phyloP scores from a whole-genome alignment of 768 basidiomycete species.

The Collybia sp. region DNA sequence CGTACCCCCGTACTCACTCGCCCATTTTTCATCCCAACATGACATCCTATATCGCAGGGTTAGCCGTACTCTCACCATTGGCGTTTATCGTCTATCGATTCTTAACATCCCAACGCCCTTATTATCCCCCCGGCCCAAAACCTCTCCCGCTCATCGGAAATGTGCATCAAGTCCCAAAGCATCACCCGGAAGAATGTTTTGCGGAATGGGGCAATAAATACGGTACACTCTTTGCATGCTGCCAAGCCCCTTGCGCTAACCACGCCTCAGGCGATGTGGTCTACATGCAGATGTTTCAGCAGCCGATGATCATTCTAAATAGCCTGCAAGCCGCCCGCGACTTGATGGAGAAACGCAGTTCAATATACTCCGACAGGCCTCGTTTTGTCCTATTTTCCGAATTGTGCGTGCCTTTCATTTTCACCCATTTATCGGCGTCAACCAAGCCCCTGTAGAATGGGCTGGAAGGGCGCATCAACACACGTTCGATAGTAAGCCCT shows the following conservation, averaged over 20 bases:
- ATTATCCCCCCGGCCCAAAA: slow-evolving; percentile 43
- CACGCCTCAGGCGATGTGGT: slow-evolving; percentile 35
- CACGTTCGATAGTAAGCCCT: slow-evolving; percentile 40
- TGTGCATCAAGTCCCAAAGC: slow-evolving; percentile 34
- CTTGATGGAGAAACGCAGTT: slow-evolving; percentile 47
- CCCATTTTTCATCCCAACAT: too few species aligned
- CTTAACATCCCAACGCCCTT: slow-evolving; percentile 16
- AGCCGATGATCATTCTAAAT: slow-evolving; percentile 47
- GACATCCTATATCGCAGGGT: too few species aligned
- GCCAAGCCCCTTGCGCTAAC: not conserved
- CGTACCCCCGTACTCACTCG: too few species aligned
- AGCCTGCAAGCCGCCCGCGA: slow-evolving; percentile 37
- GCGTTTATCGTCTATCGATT: slow-evolving; percentile 14
- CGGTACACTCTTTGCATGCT: slow-evolving; percentile 25
- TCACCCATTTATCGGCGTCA: not conserved
- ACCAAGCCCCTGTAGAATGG: slow-evolving; percentile 31
- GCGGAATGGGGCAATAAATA: slow-evolving; percentile 35
- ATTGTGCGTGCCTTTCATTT: slow-evolving; percentile 27
- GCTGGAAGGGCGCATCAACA: slow-evolving; percentile 42
- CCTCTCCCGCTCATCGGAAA: slow-evolving; percentile 45
- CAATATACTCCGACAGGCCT: slow-evolving; percentile 51
- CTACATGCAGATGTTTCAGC: slow-evolving; percentile 35
- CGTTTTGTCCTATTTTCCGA: slow-evolving; percentile 43
- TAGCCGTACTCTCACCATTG: too few species aligned
- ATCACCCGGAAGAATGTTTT: slow-evolving; percentile 35